A percentile compares a stretch with the other conserved stretches of the same genome.
Evolutionary conservation across 495 filamentous ascomycete genomes (phyloP).

Genomic region (Neohortaea acidophila): DNA sequence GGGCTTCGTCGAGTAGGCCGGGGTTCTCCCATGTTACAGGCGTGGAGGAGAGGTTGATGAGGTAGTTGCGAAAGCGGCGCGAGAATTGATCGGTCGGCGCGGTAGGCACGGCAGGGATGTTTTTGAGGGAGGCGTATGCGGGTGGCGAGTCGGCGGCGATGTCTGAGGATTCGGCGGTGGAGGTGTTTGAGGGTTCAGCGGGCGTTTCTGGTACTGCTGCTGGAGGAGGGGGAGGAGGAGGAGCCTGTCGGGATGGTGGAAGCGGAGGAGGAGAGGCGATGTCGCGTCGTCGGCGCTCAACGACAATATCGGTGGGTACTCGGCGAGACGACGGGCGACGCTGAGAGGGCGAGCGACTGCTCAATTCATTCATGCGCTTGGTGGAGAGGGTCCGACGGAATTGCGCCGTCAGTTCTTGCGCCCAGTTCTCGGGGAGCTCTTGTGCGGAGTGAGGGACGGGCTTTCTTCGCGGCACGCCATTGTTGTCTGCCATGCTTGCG

Average conservation of each 20-base stretch:
- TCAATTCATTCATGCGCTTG: slow-evolving; percentile 65
- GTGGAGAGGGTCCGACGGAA: slow-evolving; percentile 68
- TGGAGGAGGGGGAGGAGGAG: slow-evolving; percentile 27
- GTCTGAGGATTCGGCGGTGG: too few species aligned
- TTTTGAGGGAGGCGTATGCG: slow-evolving; percentile 51
- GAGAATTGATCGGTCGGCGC: slow-evolving; percentile 60
- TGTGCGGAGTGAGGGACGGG: slow-evolving; percentile 5
- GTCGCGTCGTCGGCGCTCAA: slow-evolving; percentile 8
- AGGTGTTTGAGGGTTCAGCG: slow-evolving; percentile 2
- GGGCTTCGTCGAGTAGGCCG: slow-evolving; percentile 82
- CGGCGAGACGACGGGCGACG: slow-evolving; percentile 42
- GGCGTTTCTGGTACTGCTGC: slow-evolving; percentile 12
- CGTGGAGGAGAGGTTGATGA: slow-evolving; percentile 65
- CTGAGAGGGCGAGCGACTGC: slow-evolving; percentile 27
- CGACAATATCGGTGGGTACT: slow-evolving; percentile 33
- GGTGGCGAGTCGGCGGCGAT: too few species aligned
- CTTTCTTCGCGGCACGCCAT: slow-evolving; percentile 12
- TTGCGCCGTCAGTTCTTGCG: slow-evolving; percentile 39
- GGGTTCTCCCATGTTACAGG: slow-evolving; percentile 95
- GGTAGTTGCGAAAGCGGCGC: slow-evolving; percentile 67
- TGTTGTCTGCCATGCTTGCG: slow-evolving; percentile 17
- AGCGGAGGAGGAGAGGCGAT: slow-evolving; percentile 17
- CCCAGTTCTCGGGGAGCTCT: slow-evolving; percentile 21
- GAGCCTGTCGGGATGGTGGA: slow-evolving; percentile 25
- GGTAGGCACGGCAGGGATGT: slow-evolving; percentile 66